These are phyloP conservation scores for Physcomitrium patens DNA, from an alignment of 225 moss, liverwort and hornwort genomes.

Conservation along the genomic window DNA sequence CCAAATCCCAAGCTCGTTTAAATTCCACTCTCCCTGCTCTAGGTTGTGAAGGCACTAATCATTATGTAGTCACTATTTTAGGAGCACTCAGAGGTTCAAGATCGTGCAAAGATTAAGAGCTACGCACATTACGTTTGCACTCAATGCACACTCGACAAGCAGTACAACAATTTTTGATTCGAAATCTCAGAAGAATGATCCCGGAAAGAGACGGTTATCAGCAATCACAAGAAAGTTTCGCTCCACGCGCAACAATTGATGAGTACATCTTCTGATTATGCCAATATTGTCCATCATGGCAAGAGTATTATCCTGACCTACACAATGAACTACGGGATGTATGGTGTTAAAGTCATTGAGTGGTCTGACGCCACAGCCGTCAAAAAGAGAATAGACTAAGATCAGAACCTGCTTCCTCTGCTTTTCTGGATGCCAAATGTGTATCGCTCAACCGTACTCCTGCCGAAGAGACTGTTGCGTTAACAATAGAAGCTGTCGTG, in stretches of 20 bases:
- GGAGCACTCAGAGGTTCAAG: neutral
- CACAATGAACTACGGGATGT: constrained; percentile 16
- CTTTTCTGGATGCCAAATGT: constrained; percentile 46
- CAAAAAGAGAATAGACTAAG: constrained; percentile 28
- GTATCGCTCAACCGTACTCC: constrained; percentile 51
- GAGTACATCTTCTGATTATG: constrained; percentile 10
- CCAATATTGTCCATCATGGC: neutral
- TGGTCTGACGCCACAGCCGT: constrained; percentile 6
- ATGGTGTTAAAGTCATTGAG: neutral
- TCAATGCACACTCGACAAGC: constrained; percentile 15
- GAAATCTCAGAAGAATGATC: neutral
- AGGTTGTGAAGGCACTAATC: neutral
- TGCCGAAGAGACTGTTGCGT: constrained; percentile 30
- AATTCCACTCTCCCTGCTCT: constrained; percentile 9
- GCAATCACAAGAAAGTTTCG: constrained; percentile 14
- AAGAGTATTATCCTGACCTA: constrained; percentile 24
- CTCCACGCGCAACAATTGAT: neutral
- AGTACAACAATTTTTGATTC: neutral
- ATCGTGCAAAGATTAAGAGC: constrained; percentile 3
- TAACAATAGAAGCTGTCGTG: constrained; percentile 23
- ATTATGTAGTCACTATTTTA: constrained; percentile 10
- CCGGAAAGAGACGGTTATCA: neutral
- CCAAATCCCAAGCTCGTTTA: constrained; percentile 7
- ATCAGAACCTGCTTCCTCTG: constrained; percentile 50
- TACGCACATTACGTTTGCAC: neutral